Percentiles rank a stretch among this genome's conserved stretches.
These are phyloP conservation scores for Pleurotus tuoliensis DNA, from an alignment of 768 basidiomycete species.

Conservation along the genomic window DNA sequence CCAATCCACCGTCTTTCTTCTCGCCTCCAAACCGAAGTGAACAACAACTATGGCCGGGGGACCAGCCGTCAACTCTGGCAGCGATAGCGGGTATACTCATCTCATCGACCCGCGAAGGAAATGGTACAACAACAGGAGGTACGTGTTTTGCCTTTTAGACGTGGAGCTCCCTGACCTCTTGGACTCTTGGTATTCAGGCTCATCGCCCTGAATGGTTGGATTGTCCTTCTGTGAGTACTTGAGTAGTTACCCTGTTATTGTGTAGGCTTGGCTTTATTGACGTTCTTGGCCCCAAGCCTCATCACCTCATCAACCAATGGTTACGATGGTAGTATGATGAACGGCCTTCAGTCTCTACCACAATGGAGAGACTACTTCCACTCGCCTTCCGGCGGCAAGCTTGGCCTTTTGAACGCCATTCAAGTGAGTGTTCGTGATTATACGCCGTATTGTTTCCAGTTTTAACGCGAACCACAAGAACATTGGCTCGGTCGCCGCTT, in stretches of 20 bases:
- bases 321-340: conserved; percentile 79
- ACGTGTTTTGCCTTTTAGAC: background rate
- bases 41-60: background rate
- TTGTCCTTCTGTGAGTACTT: conserved; percentile 59
- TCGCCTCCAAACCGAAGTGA: too few relatives aligned
- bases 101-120: conserved; percentile 5
- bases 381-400: conserved; percentile 49
- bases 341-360: conserved; percentile 65
- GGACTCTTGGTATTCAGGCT: conserved; percentile 30
- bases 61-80: background rate
- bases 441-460: background rate
- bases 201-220: conserved; percentile 66
- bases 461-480: conserved; percentile 37
- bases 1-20: too few relatives aligned
- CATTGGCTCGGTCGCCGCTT: conserved; percentile 64
- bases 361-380: conserved; percentile 64
- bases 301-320: conserved; percentile 76
- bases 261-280: background rate
- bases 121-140: conserved; percentile 5
- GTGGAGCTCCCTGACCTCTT: background rate
- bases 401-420: conserved; percentile 74
- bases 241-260: conserved; percentile 22
- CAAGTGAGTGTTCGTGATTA: conserved; percentile 41
- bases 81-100: background rate
- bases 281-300: conserved; percentile 36